Percentiles rank a stretch among this genome's conserved stretches.
phyloP scores from a whole-genome alignment of 2,329 filamentous ascomycete genomes.

The Nothopassalora personata region DNA sequence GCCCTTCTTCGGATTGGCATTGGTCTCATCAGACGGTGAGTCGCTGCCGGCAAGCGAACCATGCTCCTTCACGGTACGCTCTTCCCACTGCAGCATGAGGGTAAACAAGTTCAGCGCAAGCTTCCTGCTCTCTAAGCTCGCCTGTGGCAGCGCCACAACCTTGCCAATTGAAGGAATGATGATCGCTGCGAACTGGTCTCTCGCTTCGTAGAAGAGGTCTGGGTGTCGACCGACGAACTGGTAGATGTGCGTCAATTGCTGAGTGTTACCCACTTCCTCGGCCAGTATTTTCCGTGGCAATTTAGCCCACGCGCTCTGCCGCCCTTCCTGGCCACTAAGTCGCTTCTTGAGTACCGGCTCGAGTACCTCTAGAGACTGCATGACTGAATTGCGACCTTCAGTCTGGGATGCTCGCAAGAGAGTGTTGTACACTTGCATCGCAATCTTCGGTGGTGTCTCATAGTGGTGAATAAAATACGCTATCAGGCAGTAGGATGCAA shows the following conservation, averaged over 20 bases:
- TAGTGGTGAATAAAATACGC: slow-evolving; percentile 97
- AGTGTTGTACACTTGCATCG: slow-evolving; percentile 88
- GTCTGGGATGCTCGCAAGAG: slow-evolving; percentile 90
- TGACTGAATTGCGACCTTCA: slow-evolving; percentile 85
- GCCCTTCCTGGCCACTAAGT: slow-evolving; percentile 65
- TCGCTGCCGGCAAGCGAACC: slow-evolving; percentile 29
- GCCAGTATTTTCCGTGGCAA: slow-evolving; percentile 85
- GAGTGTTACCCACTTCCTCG: slow-evolving; percentile 90
- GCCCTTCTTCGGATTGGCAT: slow-evolving; percentile 24
- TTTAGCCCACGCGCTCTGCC: slow-evolving; percentile 78
- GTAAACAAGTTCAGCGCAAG: slow-evolving; percentile 85
- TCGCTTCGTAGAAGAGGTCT: slow-evolving; percentile 87
- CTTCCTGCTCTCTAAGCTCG: slow-evolving; percentile 87
- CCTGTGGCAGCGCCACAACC: slow-evolving; percentile 74
- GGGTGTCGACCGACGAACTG: slow-evolving; percentile 92
- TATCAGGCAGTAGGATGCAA: slow-evolving; percentile 93
- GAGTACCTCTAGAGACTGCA: slow-evolving; percentile 88
- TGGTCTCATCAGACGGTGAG: slow-evolving; percentile 20
- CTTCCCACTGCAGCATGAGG: slow-evolving; percentile 89
- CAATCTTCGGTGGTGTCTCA: slow-evolving; percentile 93
- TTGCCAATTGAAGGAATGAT: slow-evolving; percentile 88
- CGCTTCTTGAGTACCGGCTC: slow-evolving; percentile 90
- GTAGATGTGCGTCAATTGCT: slow-evolving; percentile 96
- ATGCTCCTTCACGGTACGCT: slow-evolving; percentile 66
- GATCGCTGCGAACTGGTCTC: slow-evolving; percentile 82